Conservation (phyloP, 2,329 filamentous ascomycete genomes). For the Arthrobotrys sphaeroides region DNA sequence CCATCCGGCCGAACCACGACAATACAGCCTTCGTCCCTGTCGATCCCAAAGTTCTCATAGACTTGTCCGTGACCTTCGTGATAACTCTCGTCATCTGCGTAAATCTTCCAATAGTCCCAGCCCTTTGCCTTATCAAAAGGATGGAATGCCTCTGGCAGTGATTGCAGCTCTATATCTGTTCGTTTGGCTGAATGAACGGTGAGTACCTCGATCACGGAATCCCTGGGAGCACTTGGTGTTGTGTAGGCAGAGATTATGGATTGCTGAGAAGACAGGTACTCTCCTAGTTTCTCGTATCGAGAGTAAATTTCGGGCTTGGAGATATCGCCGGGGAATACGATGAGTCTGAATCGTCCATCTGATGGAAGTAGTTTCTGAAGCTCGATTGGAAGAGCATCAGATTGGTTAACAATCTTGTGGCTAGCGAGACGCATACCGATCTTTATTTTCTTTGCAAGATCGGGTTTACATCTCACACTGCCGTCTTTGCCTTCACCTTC, state of each 20-base stretch:
- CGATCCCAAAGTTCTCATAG: conserved; percentile 70
- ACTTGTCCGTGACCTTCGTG: conserved; percentile 66
- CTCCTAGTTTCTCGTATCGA: conserved; percentile 65
- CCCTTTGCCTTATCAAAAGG: conserved; percentile 61
- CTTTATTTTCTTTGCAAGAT: conserved; percentile 63
- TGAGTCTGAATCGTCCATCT: conserved; percentile 69
- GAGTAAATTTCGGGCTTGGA: conserved; percentile 62
- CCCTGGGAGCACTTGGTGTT: conserved; percentile 60
- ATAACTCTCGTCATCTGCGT: conserved; percentile 67
- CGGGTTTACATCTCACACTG: conserved; percentile 60
- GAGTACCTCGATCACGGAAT: conserved; percentile 69
- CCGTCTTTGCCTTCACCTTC: conserved; percentile 64
- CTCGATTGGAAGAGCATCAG: conserved; percentile 68
- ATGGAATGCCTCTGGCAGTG: conserved; percentile 66
- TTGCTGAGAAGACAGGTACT: conserved; percentile 60
- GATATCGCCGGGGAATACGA: conserved; percentile 72
- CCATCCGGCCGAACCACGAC: conserved; percentile 74
- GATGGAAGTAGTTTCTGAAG: conserved; percentile 68
- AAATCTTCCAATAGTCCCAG: conserved; percentile 69
- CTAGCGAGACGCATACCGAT: conserved; percentile 70
- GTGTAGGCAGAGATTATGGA: conserved; percentile 65
- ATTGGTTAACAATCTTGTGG: conserved; percentile 70
- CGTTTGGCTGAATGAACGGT: conserved; percentile 68
- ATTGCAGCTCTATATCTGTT: conserved; percentile 65
- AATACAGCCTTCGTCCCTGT: conserved; percentile 67